These are phyloP conservation scores for Funneliformis caledonium DNA, from an alignment of 371 early-diverging fungal genomes.

Conservation along the genomic window DNA sequence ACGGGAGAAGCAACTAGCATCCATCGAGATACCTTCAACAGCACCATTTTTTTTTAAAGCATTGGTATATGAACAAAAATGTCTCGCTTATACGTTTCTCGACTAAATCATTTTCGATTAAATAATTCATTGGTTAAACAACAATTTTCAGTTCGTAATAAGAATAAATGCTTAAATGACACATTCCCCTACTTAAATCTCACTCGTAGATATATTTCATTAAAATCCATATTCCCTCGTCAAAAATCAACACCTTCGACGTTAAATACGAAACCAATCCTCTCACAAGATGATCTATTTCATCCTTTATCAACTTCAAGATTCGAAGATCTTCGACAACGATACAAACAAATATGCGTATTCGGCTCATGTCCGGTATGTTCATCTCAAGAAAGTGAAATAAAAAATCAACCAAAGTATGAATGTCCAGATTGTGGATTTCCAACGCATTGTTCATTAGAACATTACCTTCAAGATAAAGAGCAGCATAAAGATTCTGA, in stretches of 20 bases:
- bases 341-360: constrained; percentile 66
- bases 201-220: neutral
- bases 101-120: neutral
- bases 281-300: constrained; percentile 68
- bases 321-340: constrained; percentile 69
- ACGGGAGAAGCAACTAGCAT: no score
- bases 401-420: constrained; percentile 44
- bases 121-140: neutral
- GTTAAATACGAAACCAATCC: constrained; percentile 12
- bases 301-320: constrained; percentile 77
- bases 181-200: neutral
- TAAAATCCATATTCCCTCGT: neutral
- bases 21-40: no score
- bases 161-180: neutral
- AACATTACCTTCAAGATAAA: constrained; percentile 71
- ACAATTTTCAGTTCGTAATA: neutral
- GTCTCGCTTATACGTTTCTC: neutral
- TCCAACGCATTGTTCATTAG: constrained; percentile 81
- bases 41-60: no score
- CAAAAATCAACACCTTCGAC: neutral
- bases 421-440: constrained; percentile 86
- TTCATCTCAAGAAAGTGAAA: constrained; percentile 37
- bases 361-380: constrained; percentile 81
- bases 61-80: no score
- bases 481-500: constrained; percentile 55